Percentiles rank a stretch among this genome's conserved stretches.
phyloP scores from a whole-genome alignment of 352 stramenopile genomes.

The Thraustotheca clavata region DNA sequence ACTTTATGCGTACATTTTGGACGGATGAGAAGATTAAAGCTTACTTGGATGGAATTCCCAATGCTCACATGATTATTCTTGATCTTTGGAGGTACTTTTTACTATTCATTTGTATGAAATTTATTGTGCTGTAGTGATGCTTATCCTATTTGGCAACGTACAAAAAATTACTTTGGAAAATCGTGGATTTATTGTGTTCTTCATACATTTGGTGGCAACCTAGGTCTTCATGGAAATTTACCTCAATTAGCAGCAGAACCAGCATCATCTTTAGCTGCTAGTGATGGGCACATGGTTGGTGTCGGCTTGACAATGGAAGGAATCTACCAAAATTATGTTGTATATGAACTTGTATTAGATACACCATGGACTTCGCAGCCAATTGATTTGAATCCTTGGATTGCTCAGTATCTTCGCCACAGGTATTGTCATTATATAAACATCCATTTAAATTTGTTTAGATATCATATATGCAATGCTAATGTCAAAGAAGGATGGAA shows the following conservation, averaged over 20 bases:
- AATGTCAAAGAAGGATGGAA: slow-evolving; percentile 46
- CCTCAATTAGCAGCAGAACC: slow-evolving; percentile 44
- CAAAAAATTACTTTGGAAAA: slow-evolving; percentile 74
- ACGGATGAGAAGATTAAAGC: slow-evolving; percentile 43
- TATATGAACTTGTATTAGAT: slow-evolving; percentile 69
- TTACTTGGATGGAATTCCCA: slow-evolving; percentile 38
- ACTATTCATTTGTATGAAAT: background rate
- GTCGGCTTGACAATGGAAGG: slow-evolving; percentile 76
- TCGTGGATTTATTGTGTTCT: slow-evolving; percentile 80
- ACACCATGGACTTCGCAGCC: slow-evolving; percentile 51
- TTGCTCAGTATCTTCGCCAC: slow-evolving; percentile 37
- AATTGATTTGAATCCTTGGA: slow-evolving; percentile 38
- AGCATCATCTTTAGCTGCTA: slow-evolving; percentile 33
- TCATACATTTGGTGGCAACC: slow-evolving; percentile 77
- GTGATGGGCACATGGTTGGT: slow-evolving; percentile 60
- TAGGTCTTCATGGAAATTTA: slow-evolving; percentile 64
- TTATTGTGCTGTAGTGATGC: slow-evolving; percentile 39
- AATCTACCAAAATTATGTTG: slow-evolving; percentile 82
- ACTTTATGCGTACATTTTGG: slow-evolving; percentile 48
- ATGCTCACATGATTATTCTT: slow-evolving; percentile 66
- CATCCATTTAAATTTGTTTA: slow-evolving; percentile 18
- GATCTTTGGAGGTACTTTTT: slow-evolving; percentile 48
- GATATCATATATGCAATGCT: slow-evolving; percentile 48
- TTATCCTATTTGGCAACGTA: slow-evolving; percentile 53
- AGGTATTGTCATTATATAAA: background rate